Evolutionary conservation across 352 stramenopile genomes (phyloP), one percentile per base, ranked within the genome.

Genomic region (Pseudoperonospora humuli): DNA sequence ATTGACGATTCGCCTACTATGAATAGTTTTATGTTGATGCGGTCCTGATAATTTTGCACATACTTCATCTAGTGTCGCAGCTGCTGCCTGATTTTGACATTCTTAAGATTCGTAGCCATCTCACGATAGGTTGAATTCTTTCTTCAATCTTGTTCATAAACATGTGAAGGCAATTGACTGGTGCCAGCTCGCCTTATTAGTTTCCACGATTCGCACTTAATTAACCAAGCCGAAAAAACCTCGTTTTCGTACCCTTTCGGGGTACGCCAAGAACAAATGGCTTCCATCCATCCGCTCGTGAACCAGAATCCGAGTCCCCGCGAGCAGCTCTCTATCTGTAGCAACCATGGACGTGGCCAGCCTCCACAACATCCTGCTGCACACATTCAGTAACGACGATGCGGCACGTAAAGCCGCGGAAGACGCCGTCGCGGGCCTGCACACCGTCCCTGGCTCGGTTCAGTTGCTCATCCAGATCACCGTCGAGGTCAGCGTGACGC

Each of bases 331-430:
- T 56, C 44, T 17, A 10, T 35, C 34, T 27, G 7, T 18, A 41
- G 15, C 23, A 51, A 59, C 54, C 40, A 95, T 96, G 70, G 84
- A 96, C 80, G 83, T 82, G 37, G 61, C 83, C 50, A 83, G 75
- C 20, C 70, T 96, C 39, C 79, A 94, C 68, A 93, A 93, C 66
- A 87, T 91, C 61, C 62, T 93, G 45, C 63, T 91, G 48, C 75
- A 89, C 59, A 89, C 81, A 45, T 89, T 90, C 68, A 89, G 74
- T 69, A 79, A 72, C 17, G 76, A 91, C 34, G 64, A 75, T 15
- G 70, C 57, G 21, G 74, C 75, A 31, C 75, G 81, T 28, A 86
- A 91, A 45, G 73, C 72, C 26, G 81, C 81, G 0, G 76, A 88
- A 48, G 75, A 82, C 17, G 72, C 74, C 31, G 74, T 93, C 24